Percentiles rank a stretch among this genome's conserved stretches.
phyloP scores from a whole-genome alignment of 176 grass and related monocot species.

The Tillandsia fasciculata region DNA sequence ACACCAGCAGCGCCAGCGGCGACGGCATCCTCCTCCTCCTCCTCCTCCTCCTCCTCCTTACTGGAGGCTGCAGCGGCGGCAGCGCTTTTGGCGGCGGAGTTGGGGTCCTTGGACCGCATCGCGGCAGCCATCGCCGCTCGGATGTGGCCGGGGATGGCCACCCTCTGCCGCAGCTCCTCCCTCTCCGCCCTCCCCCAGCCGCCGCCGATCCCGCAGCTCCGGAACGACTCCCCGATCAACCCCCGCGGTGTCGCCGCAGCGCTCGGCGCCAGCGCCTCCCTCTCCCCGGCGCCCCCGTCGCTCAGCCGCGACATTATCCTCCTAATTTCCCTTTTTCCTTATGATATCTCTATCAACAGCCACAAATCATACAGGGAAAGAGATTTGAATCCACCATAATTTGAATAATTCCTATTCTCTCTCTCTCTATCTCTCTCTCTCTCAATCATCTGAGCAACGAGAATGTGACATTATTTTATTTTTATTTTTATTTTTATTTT shows the following conservation, averaged over 20 bases:
- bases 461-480: too few relatives aligned
- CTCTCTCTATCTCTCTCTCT: too few relatives aligned
- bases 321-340: neutral
- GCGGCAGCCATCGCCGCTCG: constrained; percentile 45
- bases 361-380: too few relatives aligned
- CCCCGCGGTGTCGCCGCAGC: neutral
- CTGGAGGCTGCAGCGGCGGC: neutral
- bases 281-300: neutral
- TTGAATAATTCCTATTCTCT: too few relatives aligned
- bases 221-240: constrained; percentile 10
- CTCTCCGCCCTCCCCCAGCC: constrained; percentile 37
- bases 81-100: neutral
- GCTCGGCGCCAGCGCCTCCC: neutral
- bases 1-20: neutral
- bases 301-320: neutral
- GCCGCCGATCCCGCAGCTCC: constrained; percentile 51
- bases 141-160: constrained; percentile 41
- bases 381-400: too few relatives aligned
- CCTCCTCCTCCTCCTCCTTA: constrained; percentile 21
- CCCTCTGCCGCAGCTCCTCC: constrained; percentile 47
- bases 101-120: constrained; percentile 32
- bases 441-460: too few relatives aligned
- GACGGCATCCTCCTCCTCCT: constrained; percentile 28
- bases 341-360: neutral
- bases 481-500: neutral